These are phyloP conservation scores for Thuja plicata DNA, from an alignment of 83 land plant genomes.

Conservation along the genomic window DNA sequence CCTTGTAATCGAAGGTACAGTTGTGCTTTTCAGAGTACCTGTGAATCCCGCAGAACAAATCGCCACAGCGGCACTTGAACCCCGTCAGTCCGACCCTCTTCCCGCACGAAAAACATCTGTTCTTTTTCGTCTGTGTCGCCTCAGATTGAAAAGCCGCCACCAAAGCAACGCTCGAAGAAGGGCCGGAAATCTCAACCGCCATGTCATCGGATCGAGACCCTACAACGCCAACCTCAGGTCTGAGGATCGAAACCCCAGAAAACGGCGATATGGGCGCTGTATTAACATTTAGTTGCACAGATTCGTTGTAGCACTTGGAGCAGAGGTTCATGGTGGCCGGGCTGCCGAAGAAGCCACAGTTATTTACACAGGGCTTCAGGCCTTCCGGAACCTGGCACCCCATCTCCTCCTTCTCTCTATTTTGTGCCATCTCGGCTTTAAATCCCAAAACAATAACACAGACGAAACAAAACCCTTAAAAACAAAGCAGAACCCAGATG, in stretches of 20 bases:
- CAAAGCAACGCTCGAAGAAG: background rate
- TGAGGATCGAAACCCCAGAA: background rate
- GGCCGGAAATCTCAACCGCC: background rate
- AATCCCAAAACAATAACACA: background rate
- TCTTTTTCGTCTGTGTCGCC: background rate
- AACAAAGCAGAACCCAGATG: too few species aligned
- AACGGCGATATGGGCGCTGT: background rate
- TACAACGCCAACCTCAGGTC: background rate
- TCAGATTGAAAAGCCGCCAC: background rate
- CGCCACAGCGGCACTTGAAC: constrained; percentile 35
- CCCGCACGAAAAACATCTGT: constrained; percentile 22
- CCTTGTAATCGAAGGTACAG: constrained; percentile 36
- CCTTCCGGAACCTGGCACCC: constrained; percentile 34
- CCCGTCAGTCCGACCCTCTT: constrained; percentile 28
- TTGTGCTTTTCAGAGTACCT: constrained; percentile 35
- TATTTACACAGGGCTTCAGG: constrained; percentile 35
- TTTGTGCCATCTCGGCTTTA: constrained; percentile 22
- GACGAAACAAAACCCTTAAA: background rate
- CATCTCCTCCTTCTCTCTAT: constrained; percentile 35
- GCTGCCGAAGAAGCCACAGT: constrained; percentile 64
- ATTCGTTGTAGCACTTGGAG: constrained; percentile 55
- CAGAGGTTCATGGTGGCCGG: constrained; percentile 46
- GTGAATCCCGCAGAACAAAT: constrained; percentile 28
- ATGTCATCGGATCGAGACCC: background rate
- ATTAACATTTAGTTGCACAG: background rate